Percentiles rank a stretch among this genome's conserved stretches.
Conservation (phyloP, 2,329 filamentous ascomycete genomes). For the Alternaria panax region DNA sequence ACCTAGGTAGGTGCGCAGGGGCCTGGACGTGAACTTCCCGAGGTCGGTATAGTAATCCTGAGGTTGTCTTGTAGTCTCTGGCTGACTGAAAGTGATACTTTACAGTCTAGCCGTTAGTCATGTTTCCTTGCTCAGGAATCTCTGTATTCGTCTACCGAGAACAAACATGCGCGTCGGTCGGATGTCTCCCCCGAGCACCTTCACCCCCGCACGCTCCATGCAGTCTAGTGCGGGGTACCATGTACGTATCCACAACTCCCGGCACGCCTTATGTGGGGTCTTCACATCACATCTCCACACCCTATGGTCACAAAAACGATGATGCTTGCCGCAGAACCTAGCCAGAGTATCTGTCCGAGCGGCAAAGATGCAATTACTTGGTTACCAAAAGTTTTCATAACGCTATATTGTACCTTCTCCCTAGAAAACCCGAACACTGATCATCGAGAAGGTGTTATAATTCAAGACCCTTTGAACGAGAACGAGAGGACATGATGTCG, state of each 20-base stretch:
- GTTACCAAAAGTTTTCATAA: not conserved
- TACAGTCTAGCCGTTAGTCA: not conserved
- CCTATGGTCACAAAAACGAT: constrained; percentile 1
- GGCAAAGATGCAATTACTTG: not conserved
- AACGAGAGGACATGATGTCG: no score
- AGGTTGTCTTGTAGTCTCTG: not conserved
- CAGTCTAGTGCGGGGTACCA: constrained; percentile 19
- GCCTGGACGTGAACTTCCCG: not conserved
- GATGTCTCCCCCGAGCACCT: not conserved
- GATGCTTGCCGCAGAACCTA: not conserved
- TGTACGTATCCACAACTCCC: not conserved
- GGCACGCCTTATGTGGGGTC: constrained; percentile 20
- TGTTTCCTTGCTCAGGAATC: not conserved
- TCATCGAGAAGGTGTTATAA: no score
- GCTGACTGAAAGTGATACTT: no score
- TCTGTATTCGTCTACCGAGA: not conserved
- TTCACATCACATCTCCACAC: constrained; percentile 3
- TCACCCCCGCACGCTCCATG: constrained; percentile 18
- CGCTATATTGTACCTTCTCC: not conserved
- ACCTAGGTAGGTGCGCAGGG: not conserved
- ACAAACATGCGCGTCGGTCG: not conserved
- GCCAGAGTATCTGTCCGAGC: constrained; percentile 2
- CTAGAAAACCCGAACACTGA: not conserved
- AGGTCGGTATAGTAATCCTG: no score
- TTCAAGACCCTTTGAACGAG: no score